Evolutionary conservation across 345 rosid species (phyloP), one percentile per base, ranked within the genome.

Genomic region (Isatis tinctoria): DNA sequence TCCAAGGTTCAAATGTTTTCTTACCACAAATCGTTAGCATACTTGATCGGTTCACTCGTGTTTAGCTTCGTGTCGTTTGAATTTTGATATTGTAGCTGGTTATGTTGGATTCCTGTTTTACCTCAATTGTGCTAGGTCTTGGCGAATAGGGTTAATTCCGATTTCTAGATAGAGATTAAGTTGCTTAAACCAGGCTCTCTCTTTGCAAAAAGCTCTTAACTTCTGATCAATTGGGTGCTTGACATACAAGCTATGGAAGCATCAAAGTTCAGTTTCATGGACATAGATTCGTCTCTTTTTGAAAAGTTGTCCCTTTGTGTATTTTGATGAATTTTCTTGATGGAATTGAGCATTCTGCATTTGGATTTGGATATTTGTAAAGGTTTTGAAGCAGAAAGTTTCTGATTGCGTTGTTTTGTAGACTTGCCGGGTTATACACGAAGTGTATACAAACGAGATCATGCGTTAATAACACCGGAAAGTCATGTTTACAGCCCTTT

Each of bases 361-460:
- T 69, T 63, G 65, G 44, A 53, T 61, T 69, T 63, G 65, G 44
- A 45, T n/a, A 9, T 22, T 61, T 14, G n/a, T 24, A 4, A 53
- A 17, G 26, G 17, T 9, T 32, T 2, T 39, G 58, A 58, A 39
- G 61, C 33, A 11, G 56, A 68, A 14, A 0, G 5, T 10, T 56
- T 58, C 1, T 65, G 51, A 18, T 11, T 60, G 2, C 13, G 12
- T 69, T 76, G 52, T 54, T 32, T 54, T 60, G 43, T 73, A 91
- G 99, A 94, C 79, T 82, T 94, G 81, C 98, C 97, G 0, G 99
- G 99, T 30, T 90, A 86, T 82, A 90, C 97, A 54, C 79, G 97
- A 74, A 94, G 98, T 70, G 92, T 90, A 58, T 90, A 87, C 78
- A 86, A 80, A 44, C 78, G 47, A 20, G 93, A 90, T 72, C 98